These are phyloP conservation scores for Corylus heterophylla DNA, from an alignment of 306 rosid genomes.

Conservation along the genomic window DNA sequence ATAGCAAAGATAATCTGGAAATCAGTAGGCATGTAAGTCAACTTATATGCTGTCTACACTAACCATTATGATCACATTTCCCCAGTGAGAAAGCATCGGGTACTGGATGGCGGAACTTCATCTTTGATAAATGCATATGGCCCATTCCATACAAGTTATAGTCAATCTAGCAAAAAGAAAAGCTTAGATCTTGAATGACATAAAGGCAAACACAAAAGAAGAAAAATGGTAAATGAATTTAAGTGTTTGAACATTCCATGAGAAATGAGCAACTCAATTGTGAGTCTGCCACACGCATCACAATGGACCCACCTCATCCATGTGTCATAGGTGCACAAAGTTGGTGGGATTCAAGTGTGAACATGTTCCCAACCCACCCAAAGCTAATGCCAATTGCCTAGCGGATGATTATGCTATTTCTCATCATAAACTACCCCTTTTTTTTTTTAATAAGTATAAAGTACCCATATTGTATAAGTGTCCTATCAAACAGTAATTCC, in stretches of 20 bases:
- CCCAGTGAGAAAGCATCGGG: constrained; percentile 44
- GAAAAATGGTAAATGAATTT: constrained; percentile 10
- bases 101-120: constrained; percentile 77
- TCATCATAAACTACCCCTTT: background rate
- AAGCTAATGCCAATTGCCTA: background rate
- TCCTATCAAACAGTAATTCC: background rate
- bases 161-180: constrained; percentile 42
- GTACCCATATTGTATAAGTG: background rate
- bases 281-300: background rate
- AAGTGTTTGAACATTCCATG: constrained; percentile 2
- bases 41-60: constrained; percentile 33
- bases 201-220: constrained; percentile 5
- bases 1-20: constrained; percentile 31
- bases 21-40: constrained; percentile 38
- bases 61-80: constrained; percentile 38
- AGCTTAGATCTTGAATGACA: constrained; percentile 10
- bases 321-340: background rate
- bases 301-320: background rate
- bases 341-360: background rate
- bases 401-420: background rate
- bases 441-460: background rate
- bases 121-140: constrained; percentile 70
- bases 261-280: background rate
- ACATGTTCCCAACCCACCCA: background rate
- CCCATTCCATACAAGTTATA: constrained; percentile 78